Evolutionary conservation across 495 filamentous ascomycete species (phyloP).

Genomic region (Aspergillus panamensis): DNA sequence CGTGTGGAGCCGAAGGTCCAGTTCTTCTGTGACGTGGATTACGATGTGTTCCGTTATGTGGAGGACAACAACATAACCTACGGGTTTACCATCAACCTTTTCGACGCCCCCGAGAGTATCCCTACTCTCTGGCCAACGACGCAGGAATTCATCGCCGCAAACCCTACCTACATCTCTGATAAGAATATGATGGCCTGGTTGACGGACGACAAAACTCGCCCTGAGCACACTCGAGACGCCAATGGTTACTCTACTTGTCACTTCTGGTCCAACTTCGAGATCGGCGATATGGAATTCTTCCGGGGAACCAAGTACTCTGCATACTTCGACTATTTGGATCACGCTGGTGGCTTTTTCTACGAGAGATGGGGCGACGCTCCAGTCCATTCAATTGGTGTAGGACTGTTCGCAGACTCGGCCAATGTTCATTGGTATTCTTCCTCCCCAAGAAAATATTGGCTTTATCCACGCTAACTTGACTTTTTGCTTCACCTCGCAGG

Average conservation of each 20-base stretch:
- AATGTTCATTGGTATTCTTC: constrained; percentile 86
- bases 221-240: constrained; percentile 72
- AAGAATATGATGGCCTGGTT: constrained; percentile 90
- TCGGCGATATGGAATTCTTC: constrained; percentile 95
- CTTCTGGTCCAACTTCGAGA: constrained; percentile 99
- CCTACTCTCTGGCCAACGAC: constrained; percentile 95
- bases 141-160: constrained; percentile 76
- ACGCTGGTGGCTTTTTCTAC: constrained; percentile 96
- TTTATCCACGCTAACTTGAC: constrained; percentile 15
- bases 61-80: constrained; percentile 96
- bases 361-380: constrained; percentile 99
- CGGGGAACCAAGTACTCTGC: constrained; percentile 84
- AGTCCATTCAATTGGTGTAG: constrained; percentile 93
- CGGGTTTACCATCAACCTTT: constrained; percentile 97
- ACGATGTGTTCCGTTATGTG: constrained; percentile 99
- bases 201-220: constrained; percentile 69
- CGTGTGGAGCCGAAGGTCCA: constrained; percentile 98
- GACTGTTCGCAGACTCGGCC: constrained; percentile 82
- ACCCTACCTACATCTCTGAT: constrained; percentile 74
- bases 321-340: constrained; percentile 95
- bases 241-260: constrained; percentile 99
- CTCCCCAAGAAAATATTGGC: neutral
- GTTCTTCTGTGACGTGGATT: constrained; percentile 99
- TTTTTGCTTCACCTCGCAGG: constrained; percentile 51
- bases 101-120: constrained; percentile 83